These are phyloP conservation scores for Microdochium nivale DNA, from an alignment of 2,329 filamentous ascomycete species.

Conservation along the genomic window DNA sequence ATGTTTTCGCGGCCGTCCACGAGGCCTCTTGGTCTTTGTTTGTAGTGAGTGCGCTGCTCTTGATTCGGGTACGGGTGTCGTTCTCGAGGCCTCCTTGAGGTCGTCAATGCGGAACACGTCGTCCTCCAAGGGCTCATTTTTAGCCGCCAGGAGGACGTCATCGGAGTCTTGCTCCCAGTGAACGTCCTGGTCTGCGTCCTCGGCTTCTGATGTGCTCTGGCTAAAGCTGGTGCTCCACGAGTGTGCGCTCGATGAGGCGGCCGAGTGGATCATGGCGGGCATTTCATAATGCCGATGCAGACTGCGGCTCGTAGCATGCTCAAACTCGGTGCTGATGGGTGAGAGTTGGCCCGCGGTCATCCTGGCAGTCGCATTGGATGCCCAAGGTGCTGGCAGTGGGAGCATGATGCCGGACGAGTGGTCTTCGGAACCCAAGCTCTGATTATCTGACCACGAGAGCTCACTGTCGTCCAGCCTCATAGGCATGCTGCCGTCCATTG, in stretches of 20 bases:
- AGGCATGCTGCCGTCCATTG: not conserved
- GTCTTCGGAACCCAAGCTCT: not conserved
- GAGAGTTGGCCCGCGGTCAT: conserved; percentile 40
- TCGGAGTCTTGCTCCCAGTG: conserved; percentile 39
- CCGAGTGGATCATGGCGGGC: conserved; percentile 34
- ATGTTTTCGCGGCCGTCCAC: conserved; percentile 77
- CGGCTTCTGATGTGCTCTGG: conserved; percentile 19
- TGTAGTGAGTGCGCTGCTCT: conserved; percentile 13
- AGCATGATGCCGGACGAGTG: not conserved
- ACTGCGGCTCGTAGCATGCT: conserved; percentile 18
- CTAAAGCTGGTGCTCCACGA: conserved; percentile 34
- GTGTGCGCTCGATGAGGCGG: conserved; percentile 35
- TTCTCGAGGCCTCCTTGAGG: conserved; percentile 33
- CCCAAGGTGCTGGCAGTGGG: not conserved
- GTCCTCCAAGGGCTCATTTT: conserved; percentile 49
- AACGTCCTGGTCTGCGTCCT: conserved; percentile 30
- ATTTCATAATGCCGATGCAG: conserved; percentile 22
- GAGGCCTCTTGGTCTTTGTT: conserved; percentile 51
- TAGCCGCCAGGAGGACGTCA: conserved; percentile 38
- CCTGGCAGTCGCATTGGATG: not conserved
- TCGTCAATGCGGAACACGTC: conserved; percentile 44
- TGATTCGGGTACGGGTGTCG: conserved; percentile 15
- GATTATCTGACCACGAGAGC: not conserved
- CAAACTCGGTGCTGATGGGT: conserved; percentile 42
- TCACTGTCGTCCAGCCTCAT: not conserved